A percentile compares a stretch with the other conserved stretches of the same genome.
Evolutionary conservation across 2,329 filamentous ascomycete genomes (phyloP).

Genomic region (Paecilomyces variotii): DNA sequence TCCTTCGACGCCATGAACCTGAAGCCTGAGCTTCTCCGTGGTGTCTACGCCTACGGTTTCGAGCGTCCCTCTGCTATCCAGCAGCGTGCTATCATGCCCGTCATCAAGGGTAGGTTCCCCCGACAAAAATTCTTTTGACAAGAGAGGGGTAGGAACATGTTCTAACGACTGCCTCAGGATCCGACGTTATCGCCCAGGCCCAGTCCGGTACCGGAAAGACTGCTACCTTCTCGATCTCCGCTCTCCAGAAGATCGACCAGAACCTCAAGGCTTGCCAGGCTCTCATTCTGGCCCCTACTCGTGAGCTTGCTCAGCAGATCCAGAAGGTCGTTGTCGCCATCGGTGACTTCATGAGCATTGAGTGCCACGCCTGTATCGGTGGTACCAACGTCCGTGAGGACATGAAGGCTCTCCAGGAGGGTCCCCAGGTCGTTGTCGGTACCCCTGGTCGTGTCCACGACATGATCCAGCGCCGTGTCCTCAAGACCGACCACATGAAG

Average conservation of each 20-base stretch:
- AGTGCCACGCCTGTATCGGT: conserved; percentile 99
- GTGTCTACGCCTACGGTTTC: conserved; percentile 99
- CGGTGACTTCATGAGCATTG: conserved; percentile 98
- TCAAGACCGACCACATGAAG: conserved; percentile 98
- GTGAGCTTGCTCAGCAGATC: conserved; percentile 98
- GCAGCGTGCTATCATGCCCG: conserved; percentile 99
- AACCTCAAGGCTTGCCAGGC: conserved; percentile 95
- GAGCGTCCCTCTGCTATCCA: conserved; percentile 99
- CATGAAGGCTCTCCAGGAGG: conserved; percentile 95
- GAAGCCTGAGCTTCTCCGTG: conserved; percentile 94
- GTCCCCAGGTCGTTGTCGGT: conserved; percentile 93
- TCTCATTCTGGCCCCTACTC: conserved; percentile 92
- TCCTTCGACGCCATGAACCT: conserved; percentile 98
- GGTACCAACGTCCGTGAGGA: conserved; percentile 97
- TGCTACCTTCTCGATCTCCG: conserved; percentile 98
- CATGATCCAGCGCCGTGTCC: conserved; percentile 97
- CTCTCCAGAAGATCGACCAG: conserved; percentile 97
- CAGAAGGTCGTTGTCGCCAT: conserved; percentile 99
- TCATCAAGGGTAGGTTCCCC: conserved; percentile 80
- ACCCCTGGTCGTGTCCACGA: conserved; percentile 98
- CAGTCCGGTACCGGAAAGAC: conserved; percentile 99
- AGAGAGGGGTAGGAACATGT: neutral
- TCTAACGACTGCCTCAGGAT: conserved; percentile 48
- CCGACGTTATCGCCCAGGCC: conserved; percentile 99
- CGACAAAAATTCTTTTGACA: neutral